Conservation (phyloP, 345 rosid genomes). For the Brassica cretica region DNA sequence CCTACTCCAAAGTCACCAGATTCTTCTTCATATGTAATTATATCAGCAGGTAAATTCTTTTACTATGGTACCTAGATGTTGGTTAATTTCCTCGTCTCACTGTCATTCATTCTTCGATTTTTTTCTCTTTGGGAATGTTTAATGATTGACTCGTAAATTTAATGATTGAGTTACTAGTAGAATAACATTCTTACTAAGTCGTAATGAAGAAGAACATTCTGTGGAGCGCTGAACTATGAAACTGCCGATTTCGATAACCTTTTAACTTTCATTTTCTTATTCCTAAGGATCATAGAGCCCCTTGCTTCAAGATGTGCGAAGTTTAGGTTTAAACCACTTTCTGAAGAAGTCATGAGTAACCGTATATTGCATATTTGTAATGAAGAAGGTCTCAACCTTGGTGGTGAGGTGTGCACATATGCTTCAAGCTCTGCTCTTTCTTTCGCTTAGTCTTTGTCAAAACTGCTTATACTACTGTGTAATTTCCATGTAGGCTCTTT, state of each 20-base stretch:
- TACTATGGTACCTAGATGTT: background rate
- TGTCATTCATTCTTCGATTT: background rate
- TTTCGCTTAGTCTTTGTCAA: background rate
- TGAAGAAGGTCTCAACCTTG: conserved; percentile 79
- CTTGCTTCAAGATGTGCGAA: conserved; percentile 99
- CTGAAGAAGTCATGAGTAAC: conserved; percentile 84
- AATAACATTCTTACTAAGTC: background rate
- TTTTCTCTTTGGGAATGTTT: background rate
- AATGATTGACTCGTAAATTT: background rate
- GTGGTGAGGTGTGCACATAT: conserved; percentile 58
- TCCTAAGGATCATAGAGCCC: conserved; percentile 87
- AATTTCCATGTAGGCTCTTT: conserved; percentile 58
- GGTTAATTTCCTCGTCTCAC: conserved; percentile 8
- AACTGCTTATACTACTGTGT: conserved; percentile 3
- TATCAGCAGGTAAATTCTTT: conserved; percentile 75
- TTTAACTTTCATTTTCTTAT: conserved; percentile 24
- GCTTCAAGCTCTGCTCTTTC: conserved; percentile 26
- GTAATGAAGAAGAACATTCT: background rate
- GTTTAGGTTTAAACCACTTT: conserved; percentile 96
- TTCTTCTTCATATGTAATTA: conserved; percentile 93
- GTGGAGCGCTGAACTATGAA: background rate
- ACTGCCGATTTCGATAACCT: conserved; percentile 18
- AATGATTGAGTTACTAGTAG: background rate
- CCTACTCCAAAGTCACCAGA: conserved; percentile 91
- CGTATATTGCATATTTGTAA: conserved; percentile 81